These are phyloP conservation scores for Persicaria tinctoria DNA, from an alignment of 148 eudicot genomes.

Conservation along the genomic window DNA sequence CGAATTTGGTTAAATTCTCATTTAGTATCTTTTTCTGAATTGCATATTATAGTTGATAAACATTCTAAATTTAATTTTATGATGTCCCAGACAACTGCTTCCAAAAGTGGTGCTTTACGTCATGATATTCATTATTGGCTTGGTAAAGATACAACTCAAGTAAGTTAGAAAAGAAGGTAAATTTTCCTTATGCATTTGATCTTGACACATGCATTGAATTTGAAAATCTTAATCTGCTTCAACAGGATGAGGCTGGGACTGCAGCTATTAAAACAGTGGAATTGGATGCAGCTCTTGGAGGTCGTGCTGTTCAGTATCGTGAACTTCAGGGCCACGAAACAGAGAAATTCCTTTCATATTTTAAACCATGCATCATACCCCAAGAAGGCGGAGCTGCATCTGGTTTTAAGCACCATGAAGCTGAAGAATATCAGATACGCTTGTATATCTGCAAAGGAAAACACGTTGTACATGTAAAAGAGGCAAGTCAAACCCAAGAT, in stretches of 20 bases:
- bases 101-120: constrained; percentile 78
- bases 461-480: constrained; percentile 93
- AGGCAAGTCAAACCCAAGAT: constrained; percentile 47
- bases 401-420: constrained; percentile 77
- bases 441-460: constrained; percentile 83
- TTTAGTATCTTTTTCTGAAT: background rate
- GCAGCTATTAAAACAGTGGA: constrained; percentile 89
- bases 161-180: constrained; percentile 22
- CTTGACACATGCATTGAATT: background rate
- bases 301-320: constrained; percentile 96
- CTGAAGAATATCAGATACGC: constrained; percentile 55
- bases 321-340: constrained; percentile 99
- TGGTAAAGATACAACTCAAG: constrained; percentile 93
- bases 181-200: constrained; percentile 2
- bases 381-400: constrained; percentile 85
- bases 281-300: constrained; percentile 94
- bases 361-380: constrained; percentile 96
- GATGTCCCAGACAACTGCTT: constrained; percentile 53
- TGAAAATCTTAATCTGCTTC: background rate
- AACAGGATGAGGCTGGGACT: constrained; percentile 91
- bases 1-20: background rate
- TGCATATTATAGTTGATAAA: too few relatives aligned
- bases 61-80: too few relatives aligned
- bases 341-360: constrained; percentile 94
- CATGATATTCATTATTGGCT: constrained; percentile 98